A percentile compares a stretch with the other conserved stretches of the same genome.
These are phyloP conservation scores for Manihot esculenta DNA, from an alignment of 441 rosid genomes.

Conservation along the genomic window DNA sequence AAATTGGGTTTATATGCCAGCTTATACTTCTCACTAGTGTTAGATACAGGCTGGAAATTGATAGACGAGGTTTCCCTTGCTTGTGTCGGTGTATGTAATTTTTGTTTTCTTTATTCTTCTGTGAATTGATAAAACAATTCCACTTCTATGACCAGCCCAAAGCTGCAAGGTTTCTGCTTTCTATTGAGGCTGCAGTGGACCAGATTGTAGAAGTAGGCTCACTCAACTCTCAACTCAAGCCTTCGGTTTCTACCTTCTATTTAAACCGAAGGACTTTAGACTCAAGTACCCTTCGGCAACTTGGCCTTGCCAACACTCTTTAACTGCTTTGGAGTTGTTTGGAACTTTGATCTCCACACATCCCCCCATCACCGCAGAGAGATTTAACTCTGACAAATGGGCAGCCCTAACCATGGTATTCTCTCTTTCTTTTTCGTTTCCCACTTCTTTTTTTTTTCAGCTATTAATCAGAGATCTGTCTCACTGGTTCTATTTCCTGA, in stretches of 20 bases:
- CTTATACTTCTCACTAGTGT: no score
- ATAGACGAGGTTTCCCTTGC: no score
- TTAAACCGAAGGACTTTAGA: neutral
- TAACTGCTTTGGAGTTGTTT: neutral
- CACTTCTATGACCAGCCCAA: conserved; percentile 1
- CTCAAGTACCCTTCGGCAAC: neutral
- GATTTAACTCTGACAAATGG: conserved; percentile 12
- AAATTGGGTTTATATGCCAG: no score
- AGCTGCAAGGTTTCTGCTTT: neutral
- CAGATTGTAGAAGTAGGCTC: neutral
- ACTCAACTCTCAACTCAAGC: neutral
- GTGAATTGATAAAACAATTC: neutral
- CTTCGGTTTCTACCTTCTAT: neutral
- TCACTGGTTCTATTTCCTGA: neutral
- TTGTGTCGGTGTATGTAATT: no score
- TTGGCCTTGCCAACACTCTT: neutral
- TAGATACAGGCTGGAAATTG: no score
- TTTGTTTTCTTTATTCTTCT: neutral
- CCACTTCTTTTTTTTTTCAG: conserved; percentile 3
- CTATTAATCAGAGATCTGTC: conserved; percentile 11
- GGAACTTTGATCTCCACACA: neutral
- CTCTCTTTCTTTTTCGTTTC: neutral
- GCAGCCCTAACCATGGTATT: conserved; percentile 2
- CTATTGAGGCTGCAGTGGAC: neutral
- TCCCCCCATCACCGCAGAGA: neutral